These are phyloP conservation scores for Turnera subulata DNA, from an alignment of 345 rosid genomes.

Conservation along the genomic window DNA sequence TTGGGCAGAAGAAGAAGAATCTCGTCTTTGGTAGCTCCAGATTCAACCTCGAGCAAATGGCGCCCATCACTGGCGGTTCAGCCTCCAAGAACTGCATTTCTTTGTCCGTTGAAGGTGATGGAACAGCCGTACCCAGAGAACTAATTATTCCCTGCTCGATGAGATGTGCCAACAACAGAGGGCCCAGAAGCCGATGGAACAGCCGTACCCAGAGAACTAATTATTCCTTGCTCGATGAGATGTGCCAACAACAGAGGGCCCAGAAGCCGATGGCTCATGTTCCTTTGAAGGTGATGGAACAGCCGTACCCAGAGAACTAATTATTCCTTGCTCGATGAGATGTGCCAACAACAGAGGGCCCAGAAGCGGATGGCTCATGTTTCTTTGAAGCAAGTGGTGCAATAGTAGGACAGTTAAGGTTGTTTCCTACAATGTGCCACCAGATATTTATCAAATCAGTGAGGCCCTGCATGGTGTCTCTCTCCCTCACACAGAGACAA, in stretches of 20 bases:
- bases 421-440: constrained; percentile 55
- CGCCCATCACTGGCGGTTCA: constrained; percentile 19
- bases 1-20: constrained; percentile 24
- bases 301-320: constrained; percentile 44
- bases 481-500: no score
- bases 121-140: constrained; percentile 42
- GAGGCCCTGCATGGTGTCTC: no score
- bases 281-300: constrained; percentile 29
- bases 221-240: constrained; percentile 34
- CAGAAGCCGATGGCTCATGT: no score
- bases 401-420: constrained; percentile 59
- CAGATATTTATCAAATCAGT: background rate
- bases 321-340: constrained; percentile 34
- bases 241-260: constrained; percentile 28
- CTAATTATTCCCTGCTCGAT: constrained; percentile 34
- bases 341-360: constrained; percentile 28
- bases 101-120: constrained; percentile 25
- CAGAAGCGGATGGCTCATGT: constrained; percentile 43
- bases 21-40: constrained; percentile 33
- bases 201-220: constrained; percentile 44
- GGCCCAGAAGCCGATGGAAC: constrained; percentile 38
- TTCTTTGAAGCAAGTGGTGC: constrained; percentile 69
- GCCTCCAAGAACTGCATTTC: constrained; percentile 33
- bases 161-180: constrained; percentile 29
- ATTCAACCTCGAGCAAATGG: constrained; percentile 32